Percentiles rank a stretch among this genome's conserved stretches.
Conservation (phyloP, 139 green algal genomes). For the Parachlorella kessleri region DNA sequence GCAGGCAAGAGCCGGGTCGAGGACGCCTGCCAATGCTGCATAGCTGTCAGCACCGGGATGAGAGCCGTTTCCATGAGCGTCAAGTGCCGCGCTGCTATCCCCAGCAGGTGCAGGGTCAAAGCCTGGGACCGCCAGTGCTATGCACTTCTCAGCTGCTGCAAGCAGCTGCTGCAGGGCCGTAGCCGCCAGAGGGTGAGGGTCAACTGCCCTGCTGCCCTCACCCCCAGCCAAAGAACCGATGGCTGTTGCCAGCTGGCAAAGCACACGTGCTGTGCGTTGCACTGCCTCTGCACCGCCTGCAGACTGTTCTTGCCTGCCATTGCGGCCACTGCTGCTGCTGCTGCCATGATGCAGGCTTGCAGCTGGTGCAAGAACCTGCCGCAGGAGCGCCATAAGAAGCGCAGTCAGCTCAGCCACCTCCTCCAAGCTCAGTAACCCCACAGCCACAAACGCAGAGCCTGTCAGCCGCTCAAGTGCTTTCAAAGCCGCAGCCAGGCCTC, state of each 20-base stretch:
- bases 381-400: neutral
- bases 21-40: neutral
- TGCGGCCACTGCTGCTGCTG: neutral
- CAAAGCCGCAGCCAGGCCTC: neutral
- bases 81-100: conserved; percentile 3
- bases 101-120: too few species aligned
- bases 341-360: neutral
- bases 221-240: too few species aligned
- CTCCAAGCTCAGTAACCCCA: conserved; percentile 9
- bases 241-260: too few species aligned
- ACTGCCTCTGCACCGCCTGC: too few species aligned
- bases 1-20: neutral
- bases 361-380: neutral
- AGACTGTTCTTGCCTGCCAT: too few species aligned
- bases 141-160: neutral
- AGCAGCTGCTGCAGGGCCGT: conserved; percentile 2
- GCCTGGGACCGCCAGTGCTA: neutral
- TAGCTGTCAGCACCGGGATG: neutral
- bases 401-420: conserved; percentile 13
- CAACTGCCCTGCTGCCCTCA: too few species aligned
- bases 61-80: conserved; percentile 6
- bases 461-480: conserved; percentile 29
- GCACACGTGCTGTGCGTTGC: too few species aligned
- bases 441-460: neutral
- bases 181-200: neutral